These are phyloP conservation scores for Coemansia sp. DNA, from an alignment of 192 early-diverging fungal species.

Conservation along the genomic window DNA sequence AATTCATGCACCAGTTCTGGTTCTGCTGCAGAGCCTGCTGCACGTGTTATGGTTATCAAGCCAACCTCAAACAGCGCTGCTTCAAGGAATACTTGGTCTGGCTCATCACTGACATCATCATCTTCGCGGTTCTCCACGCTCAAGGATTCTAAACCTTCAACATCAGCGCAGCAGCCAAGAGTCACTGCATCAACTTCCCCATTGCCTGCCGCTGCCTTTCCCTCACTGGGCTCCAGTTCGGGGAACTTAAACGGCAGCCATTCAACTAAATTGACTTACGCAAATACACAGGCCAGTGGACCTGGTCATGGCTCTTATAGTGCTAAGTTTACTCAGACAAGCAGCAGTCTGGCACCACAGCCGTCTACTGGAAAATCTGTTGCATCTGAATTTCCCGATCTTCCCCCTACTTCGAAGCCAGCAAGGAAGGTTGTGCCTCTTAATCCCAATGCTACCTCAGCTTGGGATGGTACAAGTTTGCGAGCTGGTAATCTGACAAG, in stretches of 20 bases:
- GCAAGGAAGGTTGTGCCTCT: slow-evolving; percentile 24
- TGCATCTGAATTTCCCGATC: slow-evolving; percentile 27
- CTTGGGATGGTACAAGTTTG: slow-evolving; percentile 21
- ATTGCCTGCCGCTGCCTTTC: slow-evolving; percentile 16
- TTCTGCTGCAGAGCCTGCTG: slow-evolving; percentile 1
- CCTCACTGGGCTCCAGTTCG: slow-evolving; percentile 23
- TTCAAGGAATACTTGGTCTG: not conserved
- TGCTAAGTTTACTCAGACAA: slow-evolving; percentile 11
- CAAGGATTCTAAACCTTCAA: not conserved
- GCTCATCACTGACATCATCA: slow-evolving; percentile 10
- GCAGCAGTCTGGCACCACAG: not conserved
- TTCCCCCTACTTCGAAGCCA: slow-evolving; percentile 22
- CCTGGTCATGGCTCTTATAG: slow-evolving; percentile 25
- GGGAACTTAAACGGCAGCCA: not conserved
- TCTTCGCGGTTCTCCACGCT: not conserved
- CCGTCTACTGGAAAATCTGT: not conserved
- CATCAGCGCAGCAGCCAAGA: not conserved
- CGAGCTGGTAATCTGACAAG: slow-evolving; percentile 1
- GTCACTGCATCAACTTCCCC: not conserved
- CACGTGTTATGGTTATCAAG: slow-evolving; percentile 41
- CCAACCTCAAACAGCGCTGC: slow-evolving; percentile 9
- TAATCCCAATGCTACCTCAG: slow-evolving; percentile 30
- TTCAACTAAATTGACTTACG: not conserved
- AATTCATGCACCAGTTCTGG: not conserved
- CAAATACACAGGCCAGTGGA: not conserved